Base-by-base conservation (phyloP, 257 asterid species). In the Salvia miltiorrhiza region DNA sequence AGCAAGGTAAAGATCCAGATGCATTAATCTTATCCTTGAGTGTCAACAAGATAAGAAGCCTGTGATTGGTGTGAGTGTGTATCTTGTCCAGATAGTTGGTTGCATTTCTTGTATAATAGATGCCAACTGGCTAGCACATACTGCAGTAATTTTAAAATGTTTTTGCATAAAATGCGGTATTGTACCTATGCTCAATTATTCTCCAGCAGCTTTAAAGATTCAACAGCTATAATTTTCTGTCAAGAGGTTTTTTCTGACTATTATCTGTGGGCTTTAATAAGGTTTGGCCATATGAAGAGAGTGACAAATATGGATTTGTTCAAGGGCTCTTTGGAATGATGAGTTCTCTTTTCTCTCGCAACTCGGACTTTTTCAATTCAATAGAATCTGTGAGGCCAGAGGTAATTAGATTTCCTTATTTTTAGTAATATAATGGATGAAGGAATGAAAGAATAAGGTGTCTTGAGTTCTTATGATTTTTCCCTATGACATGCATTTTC, bases 241-340 rank as follows among this genome's bases (percentile, higher is more conserved):
- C 37, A 21, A 65, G 26, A 44, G 39, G 65, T 76, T 75, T 53
- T 76, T 64, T 63, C 67, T 72, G 72, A 78, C 78, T 74, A 53
- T 65, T 49, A 63, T 20, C 45, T 71, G 54, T 77, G 47, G 50
- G 65, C 49, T 54, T 73, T 60, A 21, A 82, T 66, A 65, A 86
- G 99, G 97, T 93, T 69, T 93, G 99, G 99, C 96, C 97, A 37
- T 90, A 89, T 82, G 97, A 90, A 76, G 99, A 86, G 81, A 83
- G 82, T 28, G 96, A 84, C 78, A 94, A 86, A 66, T 83, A 77
- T 82, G 99, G 96, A 75, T 87, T 93, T 68, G 62, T 91, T 67
- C 99, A 93, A 88, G 87, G 96, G 73, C 95, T 93, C 57, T 93
- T 86, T 53, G 80, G 84, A 66, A 84, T 89, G 93, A 90, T 85